Base-by-base conservation (phyloP, 192 early-diverging fungal species). In the Rhizoclosmatium sp. region DNA sequence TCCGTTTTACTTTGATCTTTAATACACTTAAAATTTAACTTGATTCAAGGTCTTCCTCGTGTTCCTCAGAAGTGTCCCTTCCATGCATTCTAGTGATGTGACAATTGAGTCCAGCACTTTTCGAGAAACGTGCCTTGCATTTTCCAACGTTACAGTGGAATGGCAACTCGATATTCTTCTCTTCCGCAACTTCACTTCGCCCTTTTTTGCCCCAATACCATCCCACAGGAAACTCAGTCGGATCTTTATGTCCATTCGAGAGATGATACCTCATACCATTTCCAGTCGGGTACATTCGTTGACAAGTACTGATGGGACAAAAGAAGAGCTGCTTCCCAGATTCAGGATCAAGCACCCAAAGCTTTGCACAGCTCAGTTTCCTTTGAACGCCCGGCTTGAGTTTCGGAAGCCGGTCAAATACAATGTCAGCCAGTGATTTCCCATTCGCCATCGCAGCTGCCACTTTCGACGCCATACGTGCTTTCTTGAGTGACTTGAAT, bases 231-330 rank as follows among this genome's bases (percentile, higher is more conserved):
- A 78, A 66, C 12, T 68, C 56, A 19, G n/a, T n/a, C 14, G 14
- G 41, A 44, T 78, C 67, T 54, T 69, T 51, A 44, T 65, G 75
- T 1, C 42, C 47, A 23, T 78, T 68, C 44, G 47, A 70, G 1
- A 78, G 47, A 67, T 78, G 77, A 60, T 78, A 78, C 77, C 97
- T 97, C 74, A 98, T 90, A 3, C 97, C 97, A 80, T 98, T 98
- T 66, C 95, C 86, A 81, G 98, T 99, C 87, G 98, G 97, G 92
- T 99, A 99, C 59, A 94, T 88, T 81, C 98, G 98, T 81, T 93
- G 93, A 87, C 97, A 99, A 31, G 31, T 31, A 31, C 31, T 31
- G 49, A 96, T 93, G 40, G 92, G 87, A 65, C 93, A 92, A 9
- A 91, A 89, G 80, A 95, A 98, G 65, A 59, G 42, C 68, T 70